These are phyloP conservation scores for Alopecurus myosuroides DNA, from an alignment of 176 grass and related monocot species.

Conservation along the genomic window DNA sequence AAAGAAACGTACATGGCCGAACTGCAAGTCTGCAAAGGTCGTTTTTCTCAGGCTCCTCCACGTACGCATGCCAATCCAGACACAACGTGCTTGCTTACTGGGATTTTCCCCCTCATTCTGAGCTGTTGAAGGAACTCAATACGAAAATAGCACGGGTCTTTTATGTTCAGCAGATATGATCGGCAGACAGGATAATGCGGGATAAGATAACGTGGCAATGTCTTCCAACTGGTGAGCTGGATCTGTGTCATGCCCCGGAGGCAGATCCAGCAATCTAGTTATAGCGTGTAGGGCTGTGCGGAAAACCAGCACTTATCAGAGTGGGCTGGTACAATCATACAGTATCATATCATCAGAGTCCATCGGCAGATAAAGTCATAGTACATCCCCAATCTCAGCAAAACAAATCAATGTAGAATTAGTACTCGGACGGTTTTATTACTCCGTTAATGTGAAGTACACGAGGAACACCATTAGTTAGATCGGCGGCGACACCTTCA, in stretches of 20 bases:
- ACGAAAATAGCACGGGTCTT: background rate
- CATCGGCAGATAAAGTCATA: too few relatives aligned
- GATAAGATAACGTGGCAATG: background rate
- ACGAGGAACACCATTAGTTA: background rate
- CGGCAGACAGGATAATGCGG: background rate
- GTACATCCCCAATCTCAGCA: background rate
- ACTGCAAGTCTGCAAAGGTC: background rate
- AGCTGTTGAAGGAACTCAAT: background rate
- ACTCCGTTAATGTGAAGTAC: background rate
- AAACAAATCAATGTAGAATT: background rate
- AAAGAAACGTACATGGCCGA: background rate
- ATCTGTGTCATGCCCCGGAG: background rate
- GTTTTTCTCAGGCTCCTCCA: conserved; percentile 3
- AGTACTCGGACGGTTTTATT: background rate
- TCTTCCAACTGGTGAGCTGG: background rate
- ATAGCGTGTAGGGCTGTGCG: too few relatives aligned
- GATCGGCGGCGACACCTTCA: background rate
- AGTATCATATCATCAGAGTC: too few relatives aligned
- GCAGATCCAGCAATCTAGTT: background rate
- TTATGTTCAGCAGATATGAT: background rate
- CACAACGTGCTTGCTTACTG: background rate
- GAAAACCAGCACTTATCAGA: too few relatives aligned
- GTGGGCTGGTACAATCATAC: too few relatives aligned
- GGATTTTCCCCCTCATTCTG: background rate
- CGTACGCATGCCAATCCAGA: conserved; percentile 24